phyloP scores from a whole-genome alignment of 2,329 filamentous ascomycete species.

The Calonectria pseudoturangicola region DNA sequence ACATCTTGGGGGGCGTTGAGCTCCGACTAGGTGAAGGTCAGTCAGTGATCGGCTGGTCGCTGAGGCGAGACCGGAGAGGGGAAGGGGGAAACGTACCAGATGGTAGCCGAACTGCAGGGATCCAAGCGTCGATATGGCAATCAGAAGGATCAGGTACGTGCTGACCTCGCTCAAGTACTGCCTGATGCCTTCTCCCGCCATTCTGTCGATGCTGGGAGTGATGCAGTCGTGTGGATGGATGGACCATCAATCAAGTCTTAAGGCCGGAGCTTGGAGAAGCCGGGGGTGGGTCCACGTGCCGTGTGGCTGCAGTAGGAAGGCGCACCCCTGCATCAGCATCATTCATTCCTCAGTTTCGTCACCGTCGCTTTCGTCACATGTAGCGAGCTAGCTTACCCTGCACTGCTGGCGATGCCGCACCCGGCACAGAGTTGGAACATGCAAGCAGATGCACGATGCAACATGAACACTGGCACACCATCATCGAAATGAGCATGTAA shows the following conservation, averaged over 20 bases:
- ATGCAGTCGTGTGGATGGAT: constrained; percentile 22
- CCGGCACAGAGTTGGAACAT: background rate
- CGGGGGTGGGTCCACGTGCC: constrained; percentile 42
- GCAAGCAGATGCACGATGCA: background rate
- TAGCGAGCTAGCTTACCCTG: constrained; percentile 27
- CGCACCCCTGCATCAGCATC: constrained; percentile 27
- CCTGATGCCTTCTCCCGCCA: constrained; percentile 57
- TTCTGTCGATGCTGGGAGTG: constrained; percentile 45
- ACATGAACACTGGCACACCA: background rate
- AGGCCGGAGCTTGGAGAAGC: constrained; percentile 28
- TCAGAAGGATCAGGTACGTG: constrained; percentile 84
- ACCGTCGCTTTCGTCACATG: background rate
- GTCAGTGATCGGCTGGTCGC: constrained; percentile 17
- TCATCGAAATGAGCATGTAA: too few relatives aligned
- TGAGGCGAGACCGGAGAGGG: constrained; percentile 17
- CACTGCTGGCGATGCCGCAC: background rate
- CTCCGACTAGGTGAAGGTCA: constrained; percentile 76
- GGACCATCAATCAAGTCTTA: background rate
- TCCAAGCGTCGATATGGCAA: constrained; percentile 86
- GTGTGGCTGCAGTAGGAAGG: constrained; percentile 36
- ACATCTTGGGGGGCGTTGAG: constrained; percentile 96
- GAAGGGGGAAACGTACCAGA: constrained; percentile 75
- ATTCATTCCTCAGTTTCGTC: constrained; percentile 6
- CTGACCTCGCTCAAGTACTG: constrained; percentile 73
- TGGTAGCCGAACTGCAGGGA: constrained; percentile 97